Percentiles rank a stretch among this genome's conserved stretches.
These are phyloP conservation scores for Phlyctochytrium arcticum DNA, from an alignment of 192 early-diverging fungal species.

Conservation along the genomic window DNA sequence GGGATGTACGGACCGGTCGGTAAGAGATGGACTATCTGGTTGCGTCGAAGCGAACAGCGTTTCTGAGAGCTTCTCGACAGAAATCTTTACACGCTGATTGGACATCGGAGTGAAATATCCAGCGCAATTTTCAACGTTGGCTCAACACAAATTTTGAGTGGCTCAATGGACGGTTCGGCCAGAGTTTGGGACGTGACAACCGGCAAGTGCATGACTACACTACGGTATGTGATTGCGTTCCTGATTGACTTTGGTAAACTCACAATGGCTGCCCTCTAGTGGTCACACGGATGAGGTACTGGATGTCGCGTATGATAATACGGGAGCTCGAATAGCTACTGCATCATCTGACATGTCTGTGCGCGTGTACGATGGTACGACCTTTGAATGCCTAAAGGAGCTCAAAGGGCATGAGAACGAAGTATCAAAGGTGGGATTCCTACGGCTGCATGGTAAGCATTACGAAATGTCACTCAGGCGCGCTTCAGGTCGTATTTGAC, in stretches of 20 bases:
- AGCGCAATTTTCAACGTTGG: constrained; percentile 28
- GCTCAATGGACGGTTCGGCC: constrained; percentile 45
- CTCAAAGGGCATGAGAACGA: constrained; percentile 43
- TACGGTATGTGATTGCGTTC: constrained; percentile 18
- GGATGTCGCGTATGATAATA: constrained; percentile 31
- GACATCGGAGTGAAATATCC: constrained; percentile 47
- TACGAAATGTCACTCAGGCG: neutral
- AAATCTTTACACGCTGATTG: constrained; percentile 48
- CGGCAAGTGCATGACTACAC: constrained; percentile 32
- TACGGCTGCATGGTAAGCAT: neutral
- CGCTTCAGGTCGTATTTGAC: constrained; percentile 38
- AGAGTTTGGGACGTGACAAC: constrained; percentile 39
- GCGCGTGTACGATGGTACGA: constrained; percentile 25
- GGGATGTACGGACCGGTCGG: constrained; percentile 36
- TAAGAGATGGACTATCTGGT: neutral
- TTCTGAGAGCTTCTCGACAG: constrained; percentile 18
- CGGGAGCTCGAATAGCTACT: constrained; percentile 33
- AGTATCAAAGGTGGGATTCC: constrained; percentile 40
- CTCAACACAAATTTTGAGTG: constrained; percentile 29
- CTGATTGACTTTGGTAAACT: neutral
- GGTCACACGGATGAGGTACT: constrained; percentile 49
- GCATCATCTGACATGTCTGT: constrained; percentile 41
- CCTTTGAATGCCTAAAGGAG: constrained; percentile 21
- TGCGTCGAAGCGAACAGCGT: neutral
- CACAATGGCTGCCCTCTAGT: constrained; percentile 13